A percentile compares a stretch with the other conserved stretches of the same genome.
Evolutionary conservation across 768 basidiomycete genomes (phyloP).

Genomic region (Tylopilus rubrobrunneus): DNA sequence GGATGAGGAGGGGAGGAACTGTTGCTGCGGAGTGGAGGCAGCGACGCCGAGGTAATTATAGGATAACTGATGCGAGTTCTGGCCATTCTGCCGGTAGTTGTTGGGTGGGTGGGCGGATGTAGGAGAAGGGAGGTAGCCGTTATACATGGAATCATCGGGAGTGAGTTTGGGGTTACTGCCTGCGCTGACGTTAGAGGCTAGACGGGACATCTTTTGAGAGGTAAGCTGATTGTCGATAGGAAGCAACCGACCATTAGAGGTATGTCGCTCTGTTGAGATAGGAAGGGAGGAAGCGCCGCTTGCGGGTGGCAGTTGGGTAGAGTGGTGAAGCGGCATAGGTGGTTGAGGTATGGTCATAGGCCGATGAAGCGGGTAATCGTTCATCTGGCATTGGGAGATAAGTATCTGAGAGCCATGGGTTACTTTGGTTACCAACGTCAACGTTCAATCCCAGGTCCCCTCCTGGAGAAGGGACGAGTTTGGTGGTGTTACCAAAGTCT

Average conservation of each 20-base stretch:
- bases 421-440: conserved; percentile 20
- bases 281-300: conserved; percentile 27
- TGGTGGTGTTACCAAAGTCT: conserved; percentile 22
- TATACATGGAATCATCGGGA: conserved; percentile 29
- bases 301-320: conserved; percentile 22
- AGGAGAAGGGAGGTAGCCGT: conserved; percentile 27
- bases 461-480: conserved; percentile 15
- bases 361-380: conserved; percentile 28
- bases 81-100: conserved; percentile 29
- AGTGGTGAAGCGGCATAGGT: conserved; percentile 30
- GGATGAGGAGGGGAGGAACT: conserved; percentile 20
- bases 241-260: conserved; percentile 30
- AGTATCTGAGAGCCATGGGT: neutral
- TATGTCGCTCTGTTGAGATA: conserved; percentile 32
- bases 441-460: conserved; percentile 20
- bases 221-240: conserved; percentile 22
- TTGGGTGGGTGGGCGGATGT: conserved; percentile 24
- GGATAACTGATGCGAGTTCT: conserved; percentile 22
- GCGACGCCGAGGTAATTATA: conserved; percentile 25
- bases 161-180: conserved; percentile 24
- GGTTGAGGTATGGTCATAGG: conserved; percentile 33
- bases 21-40: conserved; percentile 19
- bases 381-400: conserved; percentile 17
- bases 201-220: conserved; percentile 30
- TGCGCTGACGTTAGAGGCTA: conserved; percentile 22